phyloP scores from a whole-genome alignment of 495 filamentous ascomycete species.

The Daldinia concentrica region DNA sequence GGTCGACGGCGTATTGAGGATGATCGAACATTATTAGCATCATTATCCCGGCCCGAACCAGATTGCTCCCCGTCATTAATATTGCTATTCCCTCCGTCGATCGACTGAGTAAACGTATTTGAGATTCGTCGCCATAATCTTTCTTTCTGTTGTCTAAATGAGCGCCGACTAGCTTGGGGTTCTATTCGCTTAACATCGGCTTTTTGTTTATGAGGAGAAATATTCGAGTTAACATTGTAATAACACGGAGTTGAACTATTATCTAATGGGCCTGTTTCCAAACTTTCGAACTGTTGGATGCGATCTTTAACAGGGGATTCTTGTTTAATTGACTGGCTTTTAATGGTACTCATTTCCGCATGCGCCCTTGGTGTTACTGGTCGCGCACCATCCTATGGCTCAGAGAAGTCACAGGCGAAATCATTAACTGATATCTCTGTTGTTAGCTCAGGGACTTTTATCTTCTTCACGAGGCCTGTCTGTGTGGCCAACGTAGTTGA shows the following conservation, averaged over 20 bases:
- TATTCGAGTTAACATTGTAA: not conserved
- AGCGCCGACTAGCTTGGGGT: constrained; percentile 16
- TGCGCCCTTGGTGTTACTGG: constrained; percentile 13
- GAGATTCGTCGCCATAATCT: constrained; percentile 43
- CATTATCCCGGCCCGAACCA: not conserved
- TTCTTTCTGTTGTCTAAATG: constrained; percentile 27
- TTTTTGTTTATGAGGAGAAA: constrained; percentile 1
- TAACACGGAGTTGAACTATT: constrained; percentile 6
- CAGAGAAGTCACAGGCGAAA: constrained; percentile 42
- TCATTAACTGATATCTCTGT: constrained; percentile 43
- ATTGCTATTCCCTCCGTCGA: constrained; percentile 23
- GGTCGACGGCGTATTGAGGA: constrained; percentile 8
- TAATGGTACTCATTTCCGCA: constrained; percentile 15
- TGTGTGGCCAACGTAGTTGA: constrained; percentile 38
- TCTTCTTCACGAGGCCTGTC: constrained; percentile 19
- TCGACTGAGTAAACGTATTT: constrained; percentile 31
- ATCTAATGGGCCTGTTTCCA: constrained; percentile 26
- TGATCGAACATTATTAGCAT: not conserved
- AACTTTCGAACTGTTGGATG: constrained; percentile 49
- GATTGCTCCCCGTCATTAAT: not conserved
- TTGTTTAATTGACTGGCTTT: constrained; percentile 7
- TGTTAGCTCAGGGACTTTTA: constrained; percentile 36
- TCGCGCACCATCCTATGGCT: constrained; percentile 15
- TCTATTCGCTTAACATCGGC: not conserved
- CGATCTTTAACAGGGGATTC: constrained; percentile 49